Evolutionary conservation across 139 green algal species (phyloP), one percentile per base, ranked within the genome.

Genomic region (Astrephomene gubernaculifera): DNA sequence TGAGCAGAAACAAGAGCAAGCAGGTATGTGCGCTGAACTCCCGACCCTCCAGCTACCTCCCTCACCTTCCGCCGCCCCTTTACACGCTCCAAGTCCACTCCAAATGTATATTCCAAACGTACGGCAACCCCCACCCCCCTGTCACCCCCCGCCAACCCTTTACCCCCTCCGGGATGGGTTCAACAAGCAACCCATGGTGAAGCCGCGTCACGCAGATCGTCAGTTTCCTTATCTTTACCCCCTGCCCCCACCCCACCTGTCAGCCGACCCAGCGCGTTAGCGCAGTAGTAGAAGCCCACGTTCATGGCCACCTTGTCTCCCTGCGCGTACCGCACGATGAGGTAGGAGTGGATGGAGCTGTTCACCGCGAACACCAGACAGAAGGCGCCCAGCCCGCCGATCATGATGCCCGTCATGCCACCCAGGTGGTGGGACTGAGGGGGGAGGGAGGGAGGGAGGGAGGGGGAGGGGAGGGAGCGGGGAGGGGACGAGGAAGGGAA

Each of bases 311-410:
- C 78, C 78, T 74, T 84, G 43, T 74, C 63, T 19, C 63, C 61
- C 35, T 84, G 43, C 9, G 80, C 86, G 78, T 95, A 96, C 10
- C 89, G 52, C 22, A 97, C 95, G 38, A 98, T 93, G 41, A 98
- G 88, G 89, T 97, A 98, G n/a, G 73, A 94, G 90, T 98, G 95
- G 24, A 97, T 87, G 24, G 92, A 91, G 27, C 76, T 92, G 92
- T 98, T 98, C 82, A 98, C 87, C 8, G 95, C 95, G 87, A 98
- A 98, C 8, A 98, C 39, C 22, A 97, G 29, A 82, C 94, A 97
- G 81, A 96, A 98, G 31, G 87, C 19, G 33, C 92, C 92, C 41
- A 97, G 82, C 4, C 89, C 88, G 17, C 57, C 44, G 7, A 92
- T 69, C 70, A 94, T 43, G 19, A 92, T 81, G 0, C 31, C 90